phyloP scores from a whole-genome alignment of 192 early-diverging fungal species.

The Coemansia sp. region DNA sequence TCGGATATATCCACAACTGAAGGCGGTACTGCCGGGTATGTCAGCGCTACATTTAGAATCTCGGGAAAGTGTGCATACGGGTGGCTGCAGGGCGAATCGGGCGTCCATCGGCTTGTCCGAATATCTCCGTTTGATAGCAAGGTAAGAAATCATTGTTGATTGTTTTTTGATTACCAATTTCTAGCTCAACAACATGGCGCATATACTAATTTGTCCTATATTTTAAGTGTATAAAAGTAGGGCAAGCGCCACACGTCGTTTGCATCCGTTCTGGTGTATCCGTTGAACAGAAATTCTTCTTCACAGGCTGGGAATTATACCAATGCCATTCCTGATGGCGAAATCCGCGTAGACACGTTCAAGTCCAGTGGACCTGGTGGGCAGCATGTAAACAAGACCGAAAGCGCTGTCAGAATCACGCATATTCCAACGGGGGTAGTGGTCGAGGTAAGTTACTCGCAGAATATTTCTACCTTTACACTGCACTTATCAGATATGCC shows the following conservation, averaged over 20 bases:
- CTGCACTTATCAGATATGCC: neutral
- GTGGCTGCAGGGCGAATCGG: conserved; percentile 64
- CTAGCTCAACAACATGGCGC: too few species aligned
- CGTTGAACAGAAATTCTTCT: conserved; percentile 8
- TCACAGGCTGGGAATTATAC: conserved; percentile 13
- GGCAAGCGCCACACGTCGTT: conserved; percentile 63
- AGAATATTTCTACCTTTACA: neutral
- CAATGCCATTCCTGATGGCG: conserved; percentile 44
- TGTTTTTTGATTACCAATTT: too few species aligned
- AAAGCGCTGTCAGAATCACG: conserved; percentile 80
- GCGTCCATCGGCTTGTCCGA: conserved; percentile 67
- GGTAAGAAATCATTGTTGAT: conserved; percentile 61
- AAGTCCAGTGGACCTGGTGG: conserved; percentile 52
- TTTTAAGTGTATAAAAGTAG: conserved; percentile 55
- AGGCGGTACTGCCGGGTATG: conserved; percentile 4
- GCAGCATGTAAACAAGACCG: conserved; percentile 87
- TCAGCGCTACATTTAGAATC: conserved; percentile 5
- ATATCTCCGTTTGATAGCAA: conserved; percentile 67
- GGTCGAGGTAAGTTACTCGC: conserved; percentile 39
- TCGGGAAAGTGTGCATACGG: conserved; percentile 63
- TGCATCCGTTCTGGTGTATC: conserved; percentile 29
- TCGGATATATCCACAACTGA: conserved; percentile 38
- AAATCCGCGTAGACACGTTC: conserved; percentile 59
- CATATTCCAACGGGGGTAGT: conserved; percentile 82
- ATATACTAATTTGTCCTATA: too few species aligned